phyloP scores from a whole-genome alignment of 768 basidiomycete species.

The Scleroderma bovista region DNA sequence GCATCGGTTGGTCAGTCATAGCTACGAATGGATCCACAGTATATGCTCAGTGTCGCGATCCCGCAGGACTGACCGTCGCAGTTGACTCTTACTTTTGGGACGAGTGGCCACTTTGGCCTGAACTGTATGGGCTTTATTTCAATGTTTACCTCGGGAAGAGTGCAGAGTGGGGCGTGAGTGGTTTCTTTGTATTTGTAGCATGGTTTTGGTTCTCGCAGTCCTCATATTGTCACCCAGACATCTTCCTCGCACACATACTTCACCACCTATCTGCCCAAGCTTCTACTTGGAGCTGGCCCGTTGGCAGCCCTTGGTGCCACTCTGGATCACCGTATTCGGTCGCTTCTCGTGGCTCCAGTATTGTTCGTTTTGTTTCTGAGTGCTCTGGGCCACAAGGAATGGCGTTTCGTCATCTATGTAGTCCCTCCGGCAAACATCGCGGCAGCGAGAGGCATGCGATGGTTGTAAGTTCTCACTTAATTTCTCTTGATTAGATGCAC shows the following conservation, averaged over 20 bases:
- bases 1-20: slow-evolving; percentile 45
- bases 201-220: no score
- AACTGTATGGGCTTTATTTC: slow-evolving; percentile 71
- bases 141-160: slow-evolving; percentile 87
- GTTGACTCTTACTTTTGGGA: slow-evolving; percentile 90
- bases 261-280: slow-evolving; percentile 63
- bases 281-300: slow-evolving; percentile 61
- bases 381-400: slow-evolving; percentile 87
- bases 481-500: slow-evolving; percentile 1
- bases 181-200: slow-evolving; percentile 1
- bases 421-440: slow-evolving; percentile 78
- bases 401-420: slow-evolving; percentile 91
- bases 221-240: slow-evolving; percentile 36
- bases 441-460: slow-evolving; percentile 59
- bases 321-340: slow-evolving; percentile 44
- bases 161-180: slow-evolving; percentile 85
- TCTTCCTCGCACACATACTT: slow-evolving; percentile 71
- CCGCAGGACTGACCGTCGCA: slow-evolving; percentile 48
- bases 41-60: neutral
- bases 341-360: slow-evolving; percentile 47
- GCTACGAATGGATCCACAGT: neutral
- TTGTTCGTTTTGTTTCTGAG: slow-evolving; percentile 63
- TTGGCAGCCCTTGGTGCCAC: slow-evolving; percentile 51
- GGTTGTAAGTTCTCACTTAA: slow-evolving; percentile 47
- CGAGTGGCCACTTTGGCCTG: slow-evolving; percentile 76